These are phyloP conservation scores for Klebsormidium nitens DNA, from an alignment of 139 green algal genomes.

Conservation along the genomic window DNA sequence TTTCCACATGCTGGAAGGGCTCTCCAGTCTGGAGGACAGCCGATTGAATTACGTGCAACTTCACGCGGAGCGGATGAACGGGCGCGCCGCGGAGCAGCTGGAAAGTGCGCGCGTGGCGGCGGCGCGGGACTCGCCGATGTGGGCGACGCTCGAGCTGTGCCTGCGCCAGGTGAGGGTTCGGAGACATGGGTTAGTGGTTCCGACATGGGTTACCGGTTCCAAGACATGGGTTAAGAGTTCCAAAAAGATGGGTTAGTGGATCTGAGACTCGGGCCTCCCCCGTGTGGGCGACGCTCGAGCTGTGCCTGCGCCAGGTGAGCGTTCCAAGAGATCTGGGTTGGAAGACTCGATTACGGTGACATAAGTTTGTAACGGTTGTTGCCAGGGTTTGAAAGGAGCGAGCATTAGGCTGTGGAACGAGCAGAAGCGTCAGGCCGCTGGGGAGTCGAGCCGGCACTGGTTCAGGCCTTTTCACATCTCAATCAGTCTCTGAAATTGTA, in stretches of 20 bases:
- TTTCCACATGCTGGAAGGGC: conserved; percentile 73
- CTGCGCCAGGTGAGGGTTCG: conserved; percentile 38
- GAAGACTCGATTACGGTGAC: too few species aligned
- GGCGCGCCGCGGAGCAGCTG: conserved; percentile 53
- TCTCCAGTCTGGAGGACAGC: conserved; percentile 70
- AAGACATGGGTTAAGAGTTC: too few species aligned
- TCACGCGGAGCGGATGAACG: conserved; percentile 7
- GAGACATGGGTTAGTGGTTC: too few species aligned
- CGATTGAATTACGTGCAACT: conserved; percentile 65
- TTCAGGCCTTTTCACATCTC: too few species aligned
- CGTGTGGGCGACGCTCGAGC: conserved; percentile 64
- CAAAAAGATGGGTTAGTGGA: too few species aligned
- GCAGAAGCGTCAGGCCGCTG: too few species aligned
- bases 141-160: conserved; percentile 64
- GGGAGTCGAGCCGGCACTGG: too few species aligned
- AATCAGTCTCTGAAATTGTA: too few species aligned
- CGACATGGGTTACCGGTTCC: conserved; percentile 4
- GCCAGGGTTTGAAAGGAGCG: too few species aligned
- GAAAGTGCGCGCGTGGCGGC: conserved; percentile 54
- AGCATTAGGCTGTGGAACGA: too few species aligned
- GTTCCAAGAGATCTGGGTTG: too few species aligned
- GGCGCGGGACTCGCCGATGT: conserved; percentile 46
- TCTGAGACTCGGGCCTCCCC: conserved; percentile 41
- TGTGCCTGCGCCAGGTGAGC: conserved; percentile 46
- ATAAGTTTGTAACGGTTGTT: too few species aligned